phyloP scores from a whole-genome alignment of 2,329 filamentous ascomycete genomes.

The Lasiodiplodia citricola region DNA sequence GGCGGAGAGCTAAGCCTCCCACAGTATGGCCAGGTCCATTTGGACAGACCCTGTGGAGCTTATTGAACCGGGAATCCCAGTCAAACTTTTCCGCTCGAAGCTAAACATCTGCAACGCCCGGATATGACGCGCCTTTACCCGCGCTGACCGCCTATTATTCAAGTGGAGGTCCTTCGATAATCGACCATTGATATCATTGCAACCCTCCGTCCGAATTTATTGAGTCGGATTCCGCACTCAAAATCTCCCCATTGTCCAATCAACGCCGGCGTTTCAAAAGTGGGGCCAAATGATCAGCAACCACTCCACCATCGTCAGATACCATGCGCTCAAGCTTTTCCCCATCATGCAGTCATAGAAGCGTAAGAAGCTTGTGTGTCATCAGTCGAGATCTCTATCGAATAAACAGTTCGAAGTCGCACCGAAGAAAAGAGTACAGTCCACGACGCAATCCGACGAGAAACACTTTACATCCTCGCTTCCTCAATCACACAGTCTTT shows the following conservation, averaged over 20 bases:
- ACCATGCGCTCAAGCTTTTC: background rate
- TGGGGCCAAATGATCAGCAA: background rate
- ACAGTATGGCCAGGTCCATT: background rate
- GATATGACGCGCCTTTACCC: background rate
- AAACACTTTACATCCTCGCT: no score
- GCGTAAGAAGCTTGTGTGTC: no score
- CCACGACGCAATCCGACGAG: no score
- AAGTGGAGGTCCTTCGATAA: background rate
- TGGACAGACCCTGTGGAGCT: background rate
- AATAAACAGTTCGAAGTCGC: no score
- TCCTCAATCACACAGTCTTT: no score
- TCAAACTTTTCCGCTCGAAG: background rate
- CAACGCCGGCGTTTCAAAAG: background rate
- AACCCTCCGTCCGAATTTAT: no score
- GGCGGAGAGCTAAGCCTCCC: background rate
- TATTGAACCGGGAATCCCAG: background rate
- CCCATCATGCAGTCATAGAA: no score
- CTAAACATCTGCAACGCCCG: background rate
- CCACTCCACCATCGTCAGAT: background rate
- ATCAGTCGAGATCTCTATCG: no score
- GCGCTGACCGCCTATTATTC: background rate
- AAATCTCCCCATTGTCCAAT: background rate
- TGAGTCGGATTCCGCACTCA: no score
- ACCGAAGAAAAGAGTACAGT: no score
- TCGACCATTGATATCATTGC: no score